These are phyloP conservation scores for Oehlia diaphana DNA, from an alignment of 192 early-diverging fungal species.

Conservation along the genomic window DNA sequence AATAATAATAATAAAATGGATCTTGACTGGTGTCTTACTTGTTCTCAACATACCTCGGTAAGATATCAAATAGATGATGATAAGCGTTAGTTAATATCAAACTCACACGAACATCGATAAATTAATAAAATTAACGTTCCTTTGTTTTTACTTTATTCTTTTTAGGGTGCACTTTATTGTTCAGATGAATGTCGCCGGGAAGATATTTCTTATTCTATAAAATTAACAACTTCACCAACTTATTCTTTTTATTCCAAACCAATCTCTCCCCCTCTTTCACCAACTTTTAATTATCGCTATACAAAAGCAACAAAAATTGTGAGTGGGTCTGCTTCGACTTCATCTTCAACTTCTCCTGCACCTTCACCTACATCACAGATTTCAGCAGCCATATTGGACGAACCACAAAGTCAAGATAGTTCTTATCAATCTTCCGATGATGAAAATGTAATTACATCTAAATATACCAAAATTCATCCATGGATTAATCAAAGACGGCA, in stretches of 20 bases:
- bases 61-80: neutral
- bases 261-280: neutral
- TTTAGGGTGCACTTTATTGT: constrained; percentile 18
- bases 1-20: constrained; percentile 3
- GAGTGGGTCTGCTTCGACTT: neutral
- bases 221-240: neutral
- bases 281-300: neutral
- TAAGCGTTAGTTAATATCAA: too few relatives aligned
- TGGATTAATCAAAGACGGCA: neutral
- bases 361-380: neutral
- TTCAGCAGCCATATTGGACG: neutral
- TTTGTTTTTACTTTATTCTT: neutral
- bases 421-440: neutral
- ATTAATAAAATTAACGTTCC: neutral
- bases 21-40: constrained; percentile 24
- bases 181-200: constrained; percentile 3
- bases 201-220: neutral
- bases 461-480: neutral
- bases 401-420: neutral
- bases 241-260: neutral
- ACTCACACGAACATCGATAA: neutral
- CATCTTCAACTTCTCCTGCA: neutral
- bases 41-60: constrained; percentile 19
- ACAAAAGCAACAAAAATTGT: neutral
- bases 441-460: neutral